Conservation (phyloP, 306 rosid genomes). For the Cajanus cajan region DNA sequence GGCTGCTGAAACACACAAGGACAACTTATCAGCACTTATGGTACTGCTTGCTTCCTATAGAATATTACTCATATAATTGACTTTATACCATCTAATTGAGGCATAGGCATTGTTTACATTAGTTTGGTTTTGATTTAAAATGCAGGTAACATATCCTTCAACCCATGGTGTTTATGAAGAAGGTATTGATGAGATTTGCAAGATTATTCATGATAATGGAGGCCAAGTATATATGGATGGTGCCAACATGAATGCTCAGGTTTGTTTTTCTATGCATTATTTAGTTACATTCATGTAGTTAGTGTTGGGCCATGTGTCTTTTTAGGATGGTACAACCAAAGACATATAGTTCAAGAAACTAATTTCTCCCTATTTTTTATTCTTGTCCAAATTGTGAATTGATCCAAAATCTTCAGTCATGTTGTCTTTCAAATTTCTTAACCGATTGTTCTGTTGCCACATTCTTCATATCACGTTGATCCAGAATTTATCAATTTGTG, state of each 20-base stretch:
- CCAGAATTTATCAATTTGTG: neutral
- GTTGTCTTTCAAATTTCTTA: neutral
- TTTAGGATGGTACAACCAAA: neutral
- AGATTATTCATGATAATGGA: constrained; percentile 97
- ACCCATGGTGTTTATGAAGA: constrained; percentile 98
- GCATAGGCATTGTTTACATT: neutral
- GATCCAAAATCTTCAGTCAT: constrained; percentile 2
- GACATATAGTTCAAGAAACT: constrained; percentile 8
- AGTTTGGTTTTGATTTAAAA: constrained; percentile 40
- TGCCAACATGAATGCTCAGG: constrained; percentile 99
- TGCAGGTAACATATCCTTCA: constrained; percentile 96
- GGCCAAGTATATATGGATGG: constrained; percentile 99
- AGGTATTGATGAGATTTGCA: constrained; percentile 97
- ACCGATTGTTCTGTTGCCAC: constrained; percentile 1
- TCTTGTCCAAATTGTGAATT: neutral
- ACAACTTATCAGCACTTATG: constrained; percentile 90
- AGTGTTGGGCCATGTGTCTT: neutral
- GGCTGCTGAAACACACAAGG: constrained; percentile 89
- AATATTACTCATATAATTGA: neutral
- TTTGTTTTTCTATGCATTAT: constrained; percentile 31
- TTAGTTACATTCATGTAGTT: constrained; percentile 5
- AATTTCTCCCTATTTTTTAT: neutral
- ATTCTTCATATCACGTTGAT: constrained; percentile 16
- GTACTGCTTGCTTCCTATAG: constrained; percentile 41
- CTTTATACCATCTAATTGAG: neutral